Evolutionary conservation across 2,329 filamentous ascomycete genomes (phyloP), one percentile per base, ranked within the genome.

Genomic region (Aspergillus intermedius): DNA sequence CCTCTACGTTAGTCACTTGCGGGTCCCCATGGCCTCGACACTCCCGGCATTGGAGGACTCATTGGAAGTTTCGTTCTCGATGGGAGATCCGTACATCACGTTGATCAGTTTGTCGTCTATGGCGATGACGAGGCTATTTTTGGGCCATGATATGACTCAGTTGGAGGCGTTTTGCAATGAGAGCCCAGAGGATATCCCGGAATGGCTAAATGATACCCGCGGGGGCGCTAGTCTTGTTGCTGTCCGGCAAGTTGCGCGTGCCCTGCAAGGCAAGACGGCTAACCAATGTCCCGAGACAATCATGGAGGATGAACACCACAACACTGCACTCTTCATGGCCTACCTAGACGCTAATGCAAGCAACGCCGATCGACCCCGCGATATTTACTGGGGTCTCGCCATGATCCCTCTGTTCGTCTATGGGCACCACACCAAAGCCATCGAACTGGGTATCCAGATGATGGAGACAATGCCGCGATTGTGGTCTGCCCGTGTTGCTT

Each of bases 1-100:
- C n/a, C 63, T 82, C 7, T 83, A 83, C 60, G 66, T 83, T n/a
- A 79, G 78, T n/a, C 81, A 84, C 58, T 60, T 84, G 21, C 72
- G 77, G 49, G 67, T 72, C 9, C 77, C 79, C 2, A 64, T 83
- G 42, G 60, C 68, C 10, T 72, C 77, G 32, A 72, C 78, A 17
- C 69, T 83, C 13, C 72, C 75, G 1, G 64, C 70, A 3, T 70
- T 84, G 5, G 77, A 80, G 53, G 65, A 65, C 41, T 79, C 78
- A 1, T 69, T 83, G 54, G 79, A 83, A 45, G 72, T 75, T 6
- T 76, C 78, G 0, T 70, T 80, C n/a, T 65, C 72, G 2, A 76
- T 79, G 13, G 81, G 80, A 3, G 81, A 84, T 58, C 75, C 76
- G 8, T 77, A 81, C 41, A 65, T 82, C 3, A 77, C 77, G 12